Evolutionary conservation across 768 basidiomycete genomes (phyloP).

Genomic region (Kwoniella botswanensis): DNA sequence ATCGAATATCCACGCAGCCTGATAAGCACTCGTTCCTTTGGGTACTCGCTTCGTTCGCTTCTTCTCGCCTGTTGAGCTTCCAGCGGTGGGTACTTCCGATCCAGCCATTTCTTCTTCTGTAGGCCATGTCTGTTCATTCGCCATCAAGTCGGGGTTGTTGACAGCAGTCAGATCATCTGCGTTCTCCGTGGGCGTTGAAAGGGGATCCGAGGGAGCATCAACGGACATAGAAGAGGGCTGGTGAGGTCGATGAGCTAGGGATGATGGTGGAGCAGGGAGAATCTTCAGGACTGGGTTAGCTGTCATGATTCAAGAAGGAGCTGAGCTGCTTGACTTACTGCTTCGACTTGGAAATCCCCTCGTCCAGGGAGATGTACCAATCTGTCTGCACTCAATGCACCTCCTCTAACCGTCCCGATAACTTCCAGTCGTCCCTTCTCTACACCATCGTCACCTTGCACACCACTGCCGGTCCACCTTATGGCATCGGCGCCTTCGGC

Average conservation of each 20-base stretch:
- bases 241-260: constrained; percentile 42
- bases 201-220: constrained; percentile 59
- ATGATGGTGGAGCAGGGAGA: constrained; percentile 66
- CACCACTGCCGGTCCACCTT: constrained; percentile 62
- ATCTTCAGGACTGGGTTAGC: constrained; percentile 64
- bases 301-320: constrained; percentile 7
- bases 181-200: constrained; percentile 69
- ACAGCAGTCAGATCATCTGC: constrained; percentile 86
- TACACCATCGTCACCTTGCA: constrained; percentile 45
- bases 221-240: constrained; percentile 53
- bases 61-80: constrained; percentile 66
- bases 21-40: constrained; percentile 95
- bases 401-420: constrained; percentile 84
- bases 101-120: constrained; percentile 91
- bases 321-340: constrained; percentile 62
- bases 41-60: constrained; percentile 80
- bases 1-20: constrained; percentile 94
- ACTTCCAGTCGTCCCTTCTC: constrained; percentile 71
- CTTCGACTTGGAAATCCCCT: constrained; percentile 84
- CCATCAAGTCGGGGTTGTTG: constrained; percentile 85
- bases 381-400: constrained; percentile 75
- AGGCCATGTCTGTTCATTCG: constrained; percentile 98
- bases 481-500: constrained; percentile 64
- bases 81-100: constrained; percentile 62
- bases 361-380: constrained; percentile 83